Evolutionary conservation across 352 stramenopile species (phyloP).

Genomic region (Phytophthora sp.): DNA sequence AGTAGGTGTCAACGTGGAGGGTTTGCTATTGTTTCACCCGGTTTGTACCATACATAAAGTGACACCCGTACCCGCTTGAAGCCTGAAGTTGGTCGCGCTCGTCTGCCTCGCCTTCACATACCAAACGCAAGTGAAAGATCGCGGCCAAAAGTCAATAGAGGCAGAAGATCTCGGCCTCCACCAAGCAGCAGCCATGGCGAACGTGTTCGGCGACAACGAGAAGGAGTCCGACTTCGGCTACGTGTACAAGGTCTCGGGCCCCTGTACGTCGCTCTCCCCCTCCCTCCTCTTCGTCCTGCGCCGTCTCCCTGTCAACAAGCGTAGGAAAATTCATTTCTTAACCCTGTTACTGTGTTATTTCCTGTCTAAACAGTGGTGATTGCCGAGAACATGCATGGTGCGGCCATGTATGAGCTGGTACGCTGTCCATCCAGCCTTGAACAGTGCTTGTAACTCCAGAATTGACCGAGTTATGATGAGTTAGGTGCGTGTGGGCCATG

Average conservation of each 20-base stretch:
- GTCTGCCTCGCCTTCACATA: constrained; percentile 18
- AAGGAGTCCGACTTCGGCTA: constrained; percentile 97
- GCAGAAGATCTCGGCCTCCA: constrained; percentile 34
- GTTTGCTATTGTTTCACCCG: constrained; percentile 27
- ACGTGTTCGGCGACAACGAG: constrained; percentile 88
- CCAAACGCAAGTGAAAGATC: constrained; percentile 55
- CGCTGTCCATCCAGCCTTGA: constrained; percentile 9
- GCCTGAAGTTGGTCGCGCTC: constrained; percentile 24
- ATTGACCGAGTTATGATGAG: constrained; percentile 1
- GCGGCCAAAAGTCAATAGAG: constrained; percentile 20
- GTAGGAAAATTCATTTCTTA: neutral
- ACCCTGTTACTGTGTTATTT: neutral
- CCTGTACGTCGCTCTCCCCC: constrained; percentile 74
- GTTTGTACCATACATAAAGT: neutral
- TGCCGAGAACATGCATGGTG: constrained; percentile 98
- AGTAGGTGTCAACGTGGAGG: constrained; percentile 1
- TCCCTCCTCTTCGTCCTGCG: neutral
- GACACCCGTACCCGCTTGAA: constrained; percentile 24
- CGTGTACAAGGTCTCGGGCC: constrained; percentile 99
- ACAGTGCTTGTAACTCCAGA: neutral
- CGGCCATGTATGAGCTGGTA: constrained; percentile 97
- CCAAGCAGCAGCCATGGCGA: constrained; percentile 53
- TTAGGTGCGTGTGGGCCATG: constrained; percentile 98
- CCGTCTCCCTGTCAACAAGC: neutral
- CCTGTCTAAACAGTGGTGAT: constrained; percentile 92